Evolutionary conservation across 352 stramenopile species (phyloP).

Genomic region (Phytophthora sp.): DNA sequence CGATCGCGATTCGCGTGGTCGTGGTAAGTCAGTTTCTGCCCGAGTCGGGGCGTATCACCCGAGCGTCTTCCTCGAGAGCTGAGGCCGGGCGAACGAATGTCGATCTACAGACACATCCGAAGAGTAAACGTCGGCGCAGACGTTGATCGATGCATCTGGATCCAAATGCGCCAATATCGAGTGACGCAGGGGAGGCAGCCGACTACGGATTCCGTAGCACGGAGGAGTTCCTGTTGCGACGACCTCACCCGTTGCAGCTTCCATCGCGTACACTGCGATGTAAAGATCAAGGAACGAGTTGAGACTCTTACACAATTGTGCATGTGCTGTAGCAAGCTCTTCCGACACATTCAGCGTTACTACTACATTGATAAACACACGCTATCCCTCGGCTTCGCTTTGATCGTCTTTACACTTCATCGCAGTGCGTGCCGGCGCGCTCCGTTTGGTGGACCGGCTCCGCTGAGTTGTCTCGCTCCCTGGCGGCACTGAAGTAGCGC

Average conservation of each 20-base stretch:
- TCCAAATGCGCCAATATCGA: too few relatives aligned
- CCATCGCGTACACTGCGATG: too few relatives aligned
- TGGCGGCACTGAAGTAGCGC: slow-evolving; percentile 21
- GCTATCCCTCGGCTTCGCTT: background rate
- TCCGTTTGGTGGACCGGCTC: slow-evolving; percentile 10
- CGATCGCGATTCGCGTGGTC: too few relatives aligned
- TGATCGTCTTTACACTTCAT: background rate
- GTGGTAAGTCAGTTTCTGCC: slow-evolving; percentile 6
- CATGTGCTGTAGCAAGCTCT: slow-evolving; percentile 14
- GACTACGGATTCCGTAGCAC: too few relatives aligned
- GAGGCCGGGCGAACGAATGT: too few relatives aligned
- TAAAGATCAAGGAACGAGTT: background rate
- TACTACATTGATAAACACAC: background rate
- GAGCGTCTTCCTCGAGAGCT: background rate
- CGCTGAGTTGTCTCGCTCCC: slow-evolving; percentile 17
- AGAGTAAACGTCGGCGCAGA: too few relatives aligned
- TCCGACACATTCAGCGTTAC: slow-evolving; percentile 2
- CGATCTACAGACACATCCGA: too few relatives aligned
- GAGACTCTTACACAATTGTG: background rate
- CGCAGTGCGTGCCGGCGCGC: background rate
- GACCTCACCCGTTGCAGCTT: too few relatives aligned
- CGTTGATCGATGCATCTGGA: too few relatives aligned
- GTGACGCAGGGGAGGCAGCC: too few relatives aligned
- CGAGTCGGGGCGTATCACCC: background rate
- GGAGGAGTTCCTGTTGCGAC: too few relatives aligned